These are phyloP conservation scores for Picochlorum sp. DNA, from an alignment of 139 green algal genomes.

Conservation along the genomic window DNA sequence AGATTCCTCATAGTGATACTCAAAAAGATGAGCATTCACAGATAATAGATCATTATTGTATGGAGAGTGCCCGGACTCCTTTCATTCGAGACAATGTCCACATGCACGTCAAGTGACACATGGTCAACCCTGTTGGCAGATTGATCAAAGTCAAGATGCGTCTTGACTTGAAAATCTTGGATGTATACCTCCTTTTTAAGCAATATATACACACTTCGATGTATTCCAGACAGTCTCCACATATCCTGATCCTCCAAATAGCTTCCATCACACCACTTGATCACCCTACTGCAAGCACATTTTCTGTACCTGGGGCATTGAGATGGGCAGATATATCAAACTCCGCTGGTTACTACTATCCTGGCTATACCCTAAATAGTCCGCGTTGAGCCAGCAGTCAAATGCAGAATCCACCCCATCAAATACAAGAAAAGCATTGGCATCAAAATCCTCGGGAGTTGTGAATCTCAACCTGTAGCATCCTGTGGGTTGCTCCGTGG, in stretches of 20 bases:
- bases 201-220: constrained; percentile 71
- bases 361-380: constrained; percentile 77
- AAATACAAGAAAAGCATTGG: constrained; percentile 64
- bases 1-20: too few species aligned
- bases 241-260: constrained; percentile 98
- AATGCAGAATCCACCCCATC: constrained; percentile 81
- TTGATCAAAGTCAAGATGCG: constrained; percentile 35
- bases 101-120: constrained; percentile 24
- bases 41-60: too few species aligned
- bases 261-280: constrained; percentile 88
- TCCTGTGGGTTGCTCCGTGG: constrained; percentile 84
- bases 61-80: too few species aligned
- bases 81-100: not conserved
- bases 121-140: not conserved
- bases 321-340: constrained; percentile 70
- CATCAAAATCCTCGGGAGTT: not conserved
- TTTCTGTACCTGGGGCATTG: constrained; percentile 34
- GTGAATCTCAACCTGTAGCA: constrained; percentile 76
- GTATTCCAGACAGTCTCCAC: constrained; percentile 89
- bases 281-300: constrained; percentile 65
- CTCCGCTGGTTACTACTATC: constrained; percentile 87
- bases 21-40: too few species aligned
- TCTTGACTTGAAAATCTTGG: constrained; percentile 54
- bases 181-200: constrained; percentile 55
- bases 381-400: constrained; percentile 87